These are phyloP conservation scores for Microbotryomycetes sp. DNA, from an alignment of 1,284 basidiomycete genomes.

Conservation along the genomic window DNA sequence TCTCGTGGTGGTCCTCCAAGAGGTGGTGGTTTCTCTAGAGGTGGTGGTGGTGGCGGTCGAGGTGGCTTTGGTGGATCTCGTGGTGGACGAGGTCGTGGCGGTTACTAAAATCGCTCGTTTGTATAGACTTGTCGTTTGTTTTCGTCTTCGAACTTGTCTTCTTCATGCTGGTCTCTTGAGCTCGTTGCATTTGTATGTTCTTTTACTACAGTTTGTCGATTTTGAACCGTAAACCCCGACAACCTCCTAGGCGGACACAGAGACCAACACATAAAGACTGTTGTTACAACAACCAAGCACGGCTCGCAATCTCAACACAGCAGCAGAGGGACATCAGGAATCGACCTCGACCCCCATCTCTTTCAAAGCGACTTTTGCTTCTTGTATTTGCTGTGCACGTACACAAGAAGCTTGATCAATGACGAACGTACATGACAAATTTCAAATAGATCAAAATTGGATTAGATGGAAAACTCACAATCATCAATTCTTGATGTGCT, in stretches of 20 bases:
- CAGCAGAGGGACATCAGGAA: no score
- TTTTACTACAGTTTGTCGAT: no score
- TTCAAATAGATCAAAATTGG: constrained; percentile 2
- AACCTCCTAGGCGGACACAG: no score
- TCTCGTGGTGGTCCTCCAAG: constrained; percentile 12
- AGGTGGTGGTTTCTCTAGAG: constrained; percentile 12
- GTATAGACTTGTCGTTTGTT: neutral
- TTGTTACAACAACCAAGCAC: no score
- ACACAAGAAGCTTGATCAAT: neutral
- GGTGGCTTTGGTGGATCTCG: constrained; percentile 17
- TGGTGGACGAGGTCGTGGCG: constrained; percentile 26
- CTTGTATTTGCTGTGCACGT: constrained; percentile 53
- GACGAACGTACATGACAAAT: neutral
- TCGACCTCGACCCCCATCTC: constrained; percentile 61
- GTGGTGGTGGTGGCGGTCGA: constrained; percentile 7
- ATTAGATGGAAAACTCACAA: constrained; percentile 45
- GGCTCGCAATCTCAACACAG: no score
- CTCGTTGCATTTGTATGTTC: no score
- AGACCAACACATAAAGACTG: no score
- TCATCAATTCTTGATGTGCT: constrained; percentile 61
- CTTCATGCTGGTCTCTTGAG: no score
- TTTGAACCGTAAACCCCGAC: no score
- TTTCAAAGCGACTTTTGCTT: constrained; percentile 63
- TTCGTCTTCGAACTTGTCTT: neutral
- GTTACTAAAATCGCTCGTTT: neutral